Base-by-base conservation (phyloP, 2,329 filamentous ascomycete species). In the Thelonectria discophora region DNA sequence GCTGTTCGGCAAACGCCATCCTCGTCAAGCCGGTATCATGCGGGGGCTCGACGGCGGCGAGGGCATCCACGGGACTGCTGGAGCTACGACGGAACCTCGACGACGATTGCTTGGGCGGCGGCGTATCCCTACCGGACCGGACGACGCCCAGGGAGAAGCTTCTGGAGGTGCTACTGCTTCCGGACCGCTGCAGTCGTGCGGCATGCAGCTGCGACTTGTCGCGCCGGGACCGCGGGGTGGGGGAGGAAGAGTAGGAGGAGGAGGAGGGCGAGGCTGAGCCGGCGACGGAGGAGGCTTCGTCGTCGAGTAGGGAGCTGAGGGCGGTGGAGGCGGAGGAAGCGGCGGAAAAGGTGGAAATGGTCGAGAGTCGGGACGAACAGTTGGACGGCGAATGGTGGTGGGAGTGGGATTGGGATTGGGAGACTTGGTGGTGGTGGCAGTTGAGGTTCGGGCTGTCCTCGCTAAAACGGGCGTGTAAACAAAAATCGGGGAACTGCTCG, bases 1-100 rank as follows among this genome's bases (percentile, higher is more conserved):
- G 85, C 78, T 89, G 85, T 75, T 88, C 86, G 67, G 84, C 79
- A 76, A 82, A 87, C 60, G 85, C 86, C 87, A 89, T 90, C 77
- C 81, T 88, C 72, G 78, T 79, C 65, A 83, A 76, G 65, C 77
- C 80, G 69, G 79, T 80, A 67, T 85, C 82, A 77, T 82, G 80
- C 73, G 78, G 76, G 69, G 81, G 78, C 72, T 82, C 80, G 68
- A 80, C 71, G 65, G 80, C 77, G 70, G 78, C 75, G 68, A 82
- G 78, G 65, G 79, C 77, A 75, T 79, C 78, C 59, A 77, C 75
- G 68, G 78, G 73, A 69, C 72, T 74, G 56, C 70, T 75, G 62
- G 75, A 71, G 59, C 74, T 75, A 60, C 76, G 72, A 59, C 75
- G 75, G 66, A 76, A 70, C 46, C 63, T 65, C 50, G 57, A 60